Base-by-base conservation (phyloP, 2,329 filamentous ascomycete genomes). In the Exophiala spinifera region DNA sequence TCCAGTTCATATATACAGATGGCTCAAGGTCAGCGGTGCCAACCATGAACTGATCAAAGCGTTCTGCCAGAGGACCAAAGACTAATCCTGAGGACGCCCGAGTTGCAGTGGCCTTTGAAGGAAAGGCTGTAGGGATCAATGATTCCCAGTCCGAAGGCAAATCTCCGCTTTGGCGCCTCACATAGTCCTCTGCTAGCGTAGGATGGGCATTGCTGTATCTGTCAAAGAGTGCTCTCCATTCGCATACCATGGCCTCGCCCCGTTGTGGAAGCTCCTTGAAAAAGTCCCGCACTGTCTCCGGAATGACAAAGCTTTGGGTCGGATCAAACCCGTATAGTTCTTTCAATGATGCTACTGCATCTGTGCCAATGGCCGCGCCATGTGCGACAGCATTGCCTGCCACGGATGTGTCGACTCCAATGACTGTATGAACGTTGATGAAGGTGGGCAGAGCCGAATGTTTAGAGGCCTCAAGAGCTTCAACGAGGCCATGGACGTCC, bases 261-360 rank as follows among this genome's bases (percentile, higher is more conserved):
- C 75, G 70, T 1, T 65, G 56, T 2, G 73, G 71, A 1, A 78
- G 65, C 3, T 79, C 77, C 10, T 67, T 64, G 64, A 83, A 85
- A 66, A 83, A 85, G 1, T 71, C 65, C 4, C 75, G 72, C 0
- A 80, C 76, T 1, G 72, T 66, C 0, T 81, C 67, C 1, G 69
- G 65, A 33, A 82, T 66, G 20, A 72, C 67, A 53, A 79, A 79
- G 50, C 71, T 67, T 56, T 76, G 66, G 0, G 78, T 74, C 0
- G 78, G 73, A 56, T 82, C 70, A 61, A 82, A 75, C 3, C 76
- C 77, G 40, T 74, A 74, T 2, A 66, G 66, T 39, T 66, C 72
- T 72, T 85, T 85, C 67, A 82, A 76, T n/a, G 76, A 70, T 0
- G 72, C 75, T 1, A 85, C 77, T 48, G 81, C 79, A 1, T 78